Conservation (phyloP, 176 grass and related monocot genomes). For the Zoysia japonica region DNA sequence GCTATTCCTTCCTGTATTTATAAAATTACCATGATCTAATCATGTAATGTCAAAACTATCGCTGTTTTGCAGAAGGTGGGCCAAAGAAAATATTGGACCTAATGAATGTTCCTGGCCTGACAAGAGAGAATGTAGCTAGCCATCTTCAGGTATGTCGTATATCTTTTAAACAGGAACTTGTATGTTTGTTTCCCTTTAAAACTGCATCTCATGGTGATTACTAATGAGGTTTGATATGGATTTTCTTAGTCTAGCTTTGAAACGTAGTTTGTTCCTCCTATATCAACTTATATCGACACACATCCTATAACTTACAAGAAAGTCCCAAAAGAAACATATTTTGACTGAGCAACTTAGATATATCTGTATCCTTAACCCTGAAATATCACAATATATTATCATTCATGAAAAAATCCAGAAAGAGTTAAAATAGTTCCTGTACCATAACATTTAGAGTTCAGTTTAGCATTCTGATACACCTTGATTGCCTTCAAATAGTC, state of each 20-base stretch:
- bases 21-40: slow-evolving; percentile 18
- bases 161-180: slow-evolving; percentile 1
- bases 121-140: slow-evolving; percentile 99
- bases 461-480: slow-evolving; percentile 26
- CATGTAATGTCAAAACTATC: slow-evolving; percentile 28
- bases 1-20: slow-evolving; percentile 20
- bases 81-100: slow-evolving; percentile 98
- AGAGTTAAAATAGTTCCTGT: neutral
- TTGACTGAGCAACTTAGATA: neutral
- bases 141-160: slow-evolving; percentile 89
- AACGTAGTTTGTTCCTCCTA: neutral
- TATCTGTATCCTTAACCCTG: neutral
- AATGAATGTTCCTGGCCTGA: slow-evolving; percentile 93
- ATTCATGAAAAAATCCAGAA: neutral
- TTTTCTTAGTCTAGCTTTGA: slow-evolving; percentile 1
- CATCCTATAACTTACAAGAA: neutral
- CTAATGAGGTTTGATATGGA: neutral
- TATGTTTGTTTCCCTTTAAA: slow-evolving; percentile 4
- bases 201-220: slow-evolving; percentile 8
- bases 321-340: neutral
- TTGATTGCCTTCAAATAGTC: neutral
- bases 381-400: neutral
- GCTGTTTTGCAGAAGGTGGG: slow-evolving; percentile 76
- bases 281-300: neutral
- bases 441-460: slow-evolving; percentile 31